Percentiles rank a stretch among this genome's conserved stretches.
Evolutionary conservation across 139 green algal species (phyloP).

Genomic region (Coelastrella sp.): DNA sequence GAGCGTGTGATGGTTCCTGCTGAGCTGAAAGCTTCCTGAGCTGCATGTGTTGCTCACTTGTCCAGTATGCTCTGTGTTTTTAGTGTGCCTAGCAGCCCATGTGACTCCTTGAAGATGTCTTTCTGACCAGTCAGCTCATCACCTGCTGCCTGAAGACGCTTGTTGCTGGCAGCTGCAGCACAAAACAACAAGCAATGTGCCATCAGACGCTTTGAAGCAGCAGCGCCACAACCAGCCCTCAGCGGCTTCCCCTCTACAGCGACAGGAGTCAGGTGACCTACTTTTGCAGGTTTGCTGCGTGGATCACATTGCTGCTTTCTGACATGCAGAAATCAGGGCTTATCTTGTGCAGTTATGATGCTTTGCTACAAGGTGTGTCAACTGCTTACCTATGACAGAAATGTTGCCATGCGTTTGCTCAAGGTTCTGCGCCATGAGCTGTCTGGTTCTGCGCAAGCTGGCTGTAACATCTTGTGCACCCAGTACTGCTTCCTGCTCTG

Average conservation of each 20-base stretch:
- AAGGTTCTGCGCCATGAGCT: constrained; percentile 75
- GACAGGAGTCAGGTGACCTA: no score
- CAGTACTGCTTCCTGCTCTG: constrained; percentile 60
- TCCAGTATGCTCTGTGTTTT: constrained; percentile 59
- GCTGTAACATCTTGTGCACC: constrained; percentile 71
- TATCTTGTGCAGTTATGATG: background rate
- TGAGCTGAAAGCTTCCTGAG: no score
- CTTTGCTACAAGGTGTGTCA: background rate
- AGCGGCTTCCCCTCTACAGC: background rate
- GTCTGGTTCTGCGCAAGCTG: constrained; percentile 72
- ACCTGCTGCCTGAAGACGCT: constrained; percentile 57
- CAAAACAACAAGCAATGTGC: no score
- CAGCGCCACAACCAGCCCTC: background rate
- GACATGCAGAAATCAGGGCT: background rate
- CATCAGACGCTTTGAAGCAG: no score
- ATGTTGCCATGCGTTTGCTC: constrained; percentile 77
- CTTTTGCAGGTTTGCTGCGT: no score
- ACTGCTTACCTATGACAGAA: constrained; percentile 55
- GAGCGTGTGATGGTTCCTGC: no score
- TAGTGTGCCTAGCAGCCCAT: constrained; percentile 69
- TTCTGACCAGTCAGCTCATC: constrained; percentile 73
- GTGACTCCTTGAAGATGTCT: constrained; percentile 55
- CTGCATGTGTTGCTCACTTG: constrained; percentile 43
- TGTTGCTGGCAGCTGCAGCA: constrained; percentile 62
- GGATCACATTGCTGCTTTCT: no score